Evolutionary conservation across 768 basidiomycete species (phyloP), one percentile per base, ranked within the genome.

Genomic region (Calocera viscosa): DNA sequence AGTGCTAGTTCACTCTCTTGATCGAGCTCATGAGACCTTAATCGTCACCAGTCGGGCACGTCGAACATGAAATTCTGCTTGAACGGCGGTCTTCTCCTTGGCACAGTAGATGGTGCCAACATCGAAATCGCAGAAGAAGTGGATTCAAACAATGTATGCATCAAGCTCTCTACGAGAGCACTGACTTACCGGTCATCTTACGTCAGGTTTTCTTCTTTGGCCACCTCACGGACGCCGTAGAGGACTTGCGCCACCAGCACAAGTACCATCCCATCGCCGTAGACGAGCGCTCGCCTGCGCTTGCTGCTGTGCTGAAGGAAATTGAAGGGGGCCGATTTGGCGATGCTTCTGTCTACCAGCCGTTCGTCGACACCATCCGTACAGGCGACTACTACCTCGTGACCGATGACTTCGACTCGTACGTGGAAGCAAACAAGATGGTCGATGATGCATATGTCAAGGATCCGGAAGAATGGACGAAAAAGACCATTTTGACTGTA

Each of bases 71-170:
- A 77, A 73, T 92, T 97, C 77, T 90, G 89, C 72, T 74, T 95
- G 64, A 94, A 93, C 72, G 95, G 95, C 39, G 94, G 92, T 24
- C 78, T 97, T 63, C 79, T 97, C 16, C 76, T 94, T 60, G 93
- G 91, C 53, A 75, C 73, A 1, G 73, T 75, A 78, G 92, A 99
- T 77, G 95, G 95, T 66, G 95, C 95, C 22, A 94, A 92, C 72
- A 92, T 93, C 68, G 94, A 97, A 79, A 97, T 98, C 70, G 94
- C 91, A 2, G 92, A 97, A 73, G 94, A 96, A 75, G 88, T 93
- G 60, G 95, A 94, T 33, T 91, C 93, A 73, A 86, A 83, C 72
- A 91, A 95, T 75, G 92, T 94, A 72, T 93, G 90, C 90, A 38
- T 33, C 35, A 67, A 69, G 39, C 65, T 68, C 67, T 14, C n/a